Conservation (phyloP, 352 stramenopile species). For the Aphanomyces stellatus region DNA sequence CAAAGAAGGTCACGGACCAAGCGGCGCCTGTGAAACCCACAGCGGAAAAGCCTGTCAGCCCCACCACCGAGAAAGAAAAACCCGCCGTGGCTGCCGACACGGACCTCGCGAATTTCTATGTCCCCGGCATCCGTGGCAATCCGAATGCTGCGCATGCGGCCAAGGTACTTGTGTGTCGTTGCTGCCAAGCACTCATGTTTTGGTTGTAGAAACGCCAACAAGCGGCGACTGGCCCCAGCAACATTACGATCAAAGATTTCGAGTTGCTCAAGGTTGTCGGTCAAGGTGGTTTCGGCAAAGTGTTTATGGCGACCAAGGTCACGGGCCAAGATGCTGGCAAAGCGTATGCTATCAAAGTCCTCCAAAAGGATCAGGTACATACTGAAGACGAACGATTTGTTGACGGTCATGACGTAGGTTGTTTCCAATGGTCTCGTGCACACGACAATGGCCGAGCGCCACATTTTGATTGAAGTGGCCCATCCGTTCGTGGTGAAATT, state of each 20-base stretch:
- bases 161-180: no score
- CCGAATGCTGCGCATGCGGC: no score
- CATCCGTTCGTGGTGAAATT: slow-evolving; percentile 62
- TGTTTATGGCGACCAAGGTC: slow-evolving; percentile 79
- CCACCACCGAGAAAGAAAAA: neutral
- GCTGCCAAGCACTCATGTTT: neutral
- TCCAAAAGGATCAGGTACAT: slow-evolving; percentile 7
- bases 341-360: slow-evolving; percentile 85
- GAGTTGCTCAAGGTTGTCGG: slow-evolving; percentile 85
- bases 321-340: slow-evolving; percentile 36
- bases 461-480: slow-evolving; percentile 32
- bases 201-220: neutral
- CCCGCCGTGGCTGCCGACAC: neutral
- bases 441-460: slow-evolving; percentile 35
- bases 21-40: slow-evolving; percentile 1
- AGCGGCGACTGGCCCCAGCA: slow-evolving; percentile 9
- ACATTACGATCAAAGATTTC: slow-evolving; percentile 33
- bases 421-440: slow-evolving; percentile 32
- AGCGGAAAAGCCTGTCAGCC: neutral
- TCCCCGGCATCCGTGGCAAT: no score
- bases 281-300: slow-evolving; percentile 80
- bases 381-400: neutral
- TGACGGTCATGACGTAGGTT: slow-evolving; percentile 28
- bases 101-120: no score
- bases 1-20: neutral